These are phyloP conservation scores for Henckelia pumila DNA, from an alignment of 257 asterid genomes.

Conservation along the genomic window DNA sequence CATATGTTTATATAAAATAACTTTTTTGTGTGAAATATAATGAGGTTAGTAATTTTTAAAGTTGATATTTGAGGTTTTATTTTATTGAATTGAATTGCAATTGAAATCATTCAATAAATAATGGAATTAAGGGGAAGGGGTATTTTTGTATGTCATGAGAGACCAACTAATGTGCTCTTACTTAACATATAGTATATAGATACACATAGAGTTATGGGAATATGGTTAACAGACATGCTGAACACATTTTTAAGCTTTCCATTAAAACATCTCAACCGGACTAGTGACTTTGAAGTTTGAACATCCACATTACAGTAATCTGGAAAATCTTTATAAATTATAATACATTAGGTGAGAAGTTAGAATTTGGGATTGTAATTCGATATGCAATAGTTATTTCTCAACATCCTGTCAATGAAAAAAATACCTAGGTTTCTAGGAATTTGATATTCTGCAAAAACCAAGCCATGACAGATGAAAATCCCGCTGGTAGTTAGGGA, in stretches of 20 bases:
- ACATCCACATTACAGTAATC: neutral
- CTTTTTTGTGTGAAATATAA: no score
- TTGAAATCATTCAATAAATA: no score
- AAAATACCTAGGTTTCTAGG: neutral
- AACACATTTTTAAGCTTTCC: neutral
- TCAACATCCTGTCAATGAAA: slow-evolving; percentile 5
- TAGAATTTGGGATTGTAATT: slow-evolving; percentile 2
- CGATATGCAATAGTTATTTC: neutral
- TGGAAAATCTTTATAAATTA: neutral
- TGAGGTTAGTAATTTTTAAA: no score
- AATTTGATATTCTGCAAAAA: neutral
- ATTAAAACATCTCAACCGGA: slow-evolving; percentile 10
- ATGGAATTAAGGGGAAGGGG: no score
- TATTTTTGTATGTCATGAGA: no score
- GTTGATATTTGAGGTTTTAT: no score
- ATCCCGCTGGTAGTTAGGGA: slow-evolving; percentile 3
- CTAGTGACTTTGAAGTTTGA: neutral
- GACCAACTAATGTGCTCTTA: no score
- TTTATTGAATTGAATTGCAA: no score
- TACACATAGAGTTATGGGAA: neutral
- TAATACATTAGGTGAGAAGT: slow-evolving; percentile 1
- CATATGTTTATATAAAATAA: no score
- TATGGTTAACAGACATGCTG: neutral
- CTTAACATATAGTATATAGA: no score
- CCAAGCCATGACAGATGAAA: slow-evolving; percentile 12